Conservation (phyloP, 2,329 filamentous ascomycete genomes). For the Hymenotorrendiella dingleyae region DNA sequence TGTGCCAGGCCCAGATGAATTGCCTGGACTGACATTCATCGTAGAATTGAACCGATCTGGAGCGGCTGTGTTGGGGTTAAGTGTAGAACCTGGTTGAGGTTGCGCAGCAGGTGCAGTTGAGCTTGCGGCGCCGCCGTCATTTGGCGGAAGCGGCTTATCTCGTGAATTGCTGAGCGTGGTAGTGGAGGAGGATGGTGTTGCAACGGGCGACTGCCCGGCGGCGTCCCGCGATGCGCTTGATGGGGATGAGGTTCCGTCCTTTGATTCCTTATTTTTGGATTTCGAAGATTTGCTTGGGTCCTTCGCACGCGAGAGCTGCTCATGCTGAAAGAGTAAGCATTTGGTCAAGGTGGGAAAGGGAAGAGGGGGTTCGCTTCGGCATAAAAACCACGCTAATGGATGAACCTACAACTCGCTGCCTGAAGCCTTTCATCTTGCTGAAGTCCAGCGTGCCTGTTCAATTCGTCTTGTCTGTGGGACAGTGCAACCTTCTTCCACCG, state of each 20-base stretch:
- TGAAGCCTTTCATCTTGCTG: conserved; percentile 90
- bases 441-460: no score
- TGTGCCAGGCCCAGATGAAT: conserved; percentile 46
- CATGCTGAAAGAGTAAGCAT: conserved; percentile 52
- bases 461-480: no score
- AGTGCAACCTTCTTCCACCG: no score
- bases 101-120: conserved; percentile 19
- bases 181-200: conserved; percentile 83
- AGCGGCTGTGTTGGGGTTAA: conserved; percentile 23
- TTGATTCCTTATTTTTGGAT: conserved; percentile 62
- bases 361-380: not conserved
- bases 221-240: conserved; percentile 48
- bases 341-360: conserved; percentile 10
- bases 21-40: conserved; percentile 32
- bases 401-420: conserved; percentile 84
- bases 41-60: conserved; percentile 40
- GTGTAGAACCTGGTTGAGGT: conserved; percentile 27
- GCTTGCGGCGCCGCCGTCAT: conserved; percentile 34
- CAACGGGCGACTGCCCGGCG: conserved; percentile 51
- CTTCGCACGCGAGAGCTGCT: conserved; percentile 89
- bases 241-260: conserved; percentile 76
- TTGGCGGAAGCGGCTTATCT: conserved; percentile 69
- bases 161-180: conserved; percentile 80
- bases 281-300: conserved; percentile 74
- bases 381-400: conserved; percentile 8